These are phyloP conservation scores for Neurospora sp. DNA, from an alignment of 495 filamentous ascomycete species.

Conservation along the genomic window DNA sequence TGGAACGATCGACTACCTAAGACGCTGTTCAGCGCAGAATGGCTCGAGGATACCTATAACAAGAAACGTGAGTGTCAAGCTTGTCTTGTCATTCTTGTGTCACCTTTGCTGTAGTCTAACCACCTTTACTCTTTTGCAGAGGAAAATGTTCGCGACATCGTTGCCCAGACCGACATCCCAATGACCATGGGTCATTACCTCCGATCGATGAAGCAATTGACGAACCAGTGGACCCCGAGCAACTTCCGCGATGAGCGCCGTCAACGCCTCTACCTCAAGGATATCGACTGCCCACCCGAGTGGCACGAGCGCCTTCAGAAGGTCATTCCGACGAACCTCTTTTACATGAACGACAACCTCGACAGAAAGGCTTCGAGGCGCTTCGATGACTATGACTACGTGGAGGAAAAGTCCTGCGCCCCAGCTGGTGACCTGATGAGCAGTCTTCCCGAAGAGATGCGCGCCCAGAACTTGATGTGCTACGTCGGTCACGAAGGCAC, in stretches of 20 bases:
- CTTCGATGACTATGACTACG: conserved; percentile 33
- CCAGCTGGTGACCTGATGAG: conserved; percentile 86
- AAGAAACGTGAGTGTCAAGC: conserved; percentile 52
- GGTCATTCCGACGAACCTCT: conserved; percentile 65
- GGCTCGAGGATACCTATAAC: conserved; percentile 64
- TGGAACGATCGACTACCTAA: conserved; percentile 58
- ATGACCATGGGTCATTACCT: conserved; percentile 86
- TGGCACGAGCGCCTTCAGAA: conserved; percentile 74
- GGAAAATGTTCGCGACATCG: conserved; percentile 66
- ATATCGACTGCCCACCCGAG: conserved; percentile 80
- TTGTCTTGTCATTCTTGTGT: not conserved
- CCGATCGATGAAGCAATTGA: conserved; percentile 64
- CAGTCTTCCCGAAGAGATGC: conserved; percentile 71
- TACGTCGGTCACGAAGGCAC: conserved; percentile 97
- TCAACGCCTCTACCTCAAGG: conserved; percentile 88
- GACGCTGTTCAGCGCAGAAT: conserved; percentile 65
- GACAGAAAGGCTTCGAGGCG: conserved; percentile 34
- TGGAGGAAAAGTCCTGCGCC: conserved; percentile 31
- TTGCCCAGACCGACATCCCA: conserved; percentile 53
- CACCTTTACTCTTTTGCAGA: conserved; percentile 19
- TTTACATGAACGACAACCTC: conserved; percentile 76
- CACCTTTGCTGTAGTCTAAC: not conserved
- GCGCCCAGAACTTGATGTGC: conserved; percentile 94
- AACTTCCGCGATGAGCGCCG: conserved; percentile 60
- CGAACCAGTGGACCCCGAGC: conserved; percentile 57